Base-by-base conservation (phyloP, 306 rosid species). In the Myrica gale region DNA sequence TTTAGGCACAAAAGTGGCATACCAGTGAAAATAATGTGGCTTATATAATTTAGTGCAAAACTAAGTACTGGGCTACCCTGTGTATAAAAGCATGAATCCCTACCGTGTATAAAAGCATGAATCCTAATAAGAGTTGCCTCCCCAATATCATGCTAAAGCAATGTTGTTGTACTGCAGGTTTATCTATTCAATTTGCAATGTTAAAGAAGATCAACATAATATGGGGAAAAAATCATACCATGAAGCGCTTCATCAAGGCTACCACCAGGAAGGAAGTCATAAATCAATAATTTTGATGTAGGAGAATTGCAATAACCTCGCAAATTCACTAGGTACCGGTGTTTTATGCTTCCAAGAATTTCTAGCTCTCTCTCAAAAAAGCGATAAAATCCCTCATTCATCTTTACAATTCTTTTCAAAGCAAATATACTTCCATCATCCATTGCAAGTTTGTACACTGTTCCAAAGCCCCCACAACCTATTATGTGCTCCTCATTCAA, bases 231-330 rank as follows among this genome's bases (percentile, higher is more conserved):
- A 76, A 81, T 72, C 86, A 78, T 84, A 96, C 98, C 99, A 42
- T 96, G 99, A 81, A 96, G 94, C 51, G 94, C 96, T 89, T 92
- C 97, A 32, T 96, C 99, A 58, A 92, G 98, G 87, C 96, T 96
- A 68, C 99, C 99, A 73, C 99, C 96, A 58, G 99, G 68, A 62
- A 90, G 90, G 84, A 84, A 96, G 82, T 96, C 99, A 81, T 96
- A 96, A 82, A 96, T 92, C 77, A 96, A 89, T 84, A 89, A 86
- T 86, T 96, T 96, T 73, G 98, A 92, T 43, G 98, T 86, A 45
- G 99, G 98, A 79, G 99, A 96, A 80, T 96, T 96, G 88, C 98
- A 96, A 85, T 96, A 96, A 17, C 99, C 99, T 75, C 96, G 88
- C 82, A 96, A 89, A 81, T 96, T 96, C 78, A 96, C 99, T n/a